Conservation (phyloP, 2,329 filamentous ascomycete species). For the Zasmidium angulare region DNA sequence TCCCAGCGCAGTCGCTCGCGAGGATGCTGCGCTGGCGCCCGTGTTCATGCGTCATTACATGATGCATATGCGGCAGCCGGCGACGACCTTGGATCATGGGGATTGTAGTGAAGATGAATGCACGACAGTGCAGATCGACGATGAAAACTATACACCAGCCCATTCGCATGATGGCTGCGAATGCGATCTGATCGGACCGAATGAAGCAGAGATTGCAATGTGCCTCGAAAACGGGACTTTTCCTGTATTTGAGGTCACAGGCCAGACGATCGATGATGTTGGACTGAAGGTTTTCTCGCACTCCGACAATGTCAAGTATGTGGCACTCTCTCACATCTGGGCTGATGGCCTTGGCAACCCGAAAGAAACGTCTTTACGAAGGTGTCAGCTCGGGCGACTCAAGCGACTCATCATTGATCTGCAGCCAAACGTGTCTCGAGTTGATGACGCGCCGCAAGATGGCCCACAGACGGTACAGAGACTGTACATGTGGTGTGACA, state of each 20-base stretch:
- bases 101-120: too few relatives aligned
- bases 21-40: too few relatives aligned
- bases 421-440: neutral
- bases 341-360: slow-evolving; percentile 4
- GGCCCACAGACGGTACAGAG: neutral
- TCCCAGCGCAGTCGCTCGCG: too few relatives aligned
- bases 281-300: neutral
- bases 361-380: neutral
- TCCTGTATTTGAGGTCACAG: neutral
- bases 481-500: neutral
- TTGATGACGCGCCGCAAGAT: too few relatives aligned
- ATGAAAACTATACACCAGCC: neutral
- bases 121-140: neutral
- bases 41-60: too few relatives aligned
- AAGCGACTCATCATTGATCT: neutral
- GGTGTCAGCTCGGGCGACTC: neutral
- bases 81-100: too few relatives aligned
- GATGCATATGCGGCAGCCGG: too few relatives aligned
- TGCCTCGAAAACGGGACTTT: neutral
- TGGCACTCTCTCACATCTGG: slow-evolving; percentile 3
- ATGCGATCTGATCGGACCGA: neutral
- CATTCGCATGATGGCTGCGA: neutral
- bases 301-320: neutral
- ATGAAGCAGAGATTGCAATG: neutral
- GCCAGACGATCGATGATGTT: neutral